Conservation (phyloP, 2,329 filamentous ascomycete species). For the Monilinia vaccinii-corymbosi region DNA sequence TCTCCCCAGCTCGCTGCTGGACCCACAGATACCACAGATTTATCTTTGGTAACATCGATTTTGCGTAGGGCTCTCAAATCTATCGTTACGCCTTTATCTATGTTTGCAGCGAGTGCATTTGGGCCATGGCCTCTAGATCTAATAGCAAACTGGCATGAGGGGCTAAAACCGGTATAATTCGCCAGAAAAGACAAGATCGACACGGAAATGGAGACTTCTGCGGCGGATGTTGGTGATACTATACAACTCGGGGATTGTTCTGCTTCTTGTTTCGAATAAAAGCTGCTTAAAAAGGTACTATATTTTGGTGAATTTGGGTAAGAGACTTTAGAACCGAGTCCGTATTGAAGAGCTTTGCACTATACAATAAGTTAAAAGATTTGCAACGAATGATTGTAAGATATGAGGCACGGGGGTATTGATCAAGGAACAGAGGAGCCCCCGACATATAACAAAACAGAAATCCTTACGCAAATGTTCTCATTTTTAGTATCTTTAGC, state of each 20-base stretch:
- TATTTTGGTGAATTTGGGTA: not conserved
- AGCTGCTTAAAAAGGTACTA: not conserved
- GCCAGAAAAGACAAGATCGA: not conserved
- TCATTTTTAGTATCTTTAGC: not conserved
- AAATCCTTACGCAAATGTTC: not conserved
- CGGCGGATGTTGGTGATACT: not conserved
- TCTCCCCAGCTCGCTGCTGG: not conserved
- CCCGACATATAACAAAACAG: not conserved
- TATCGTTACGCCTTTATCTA: conserved; percentile 1
- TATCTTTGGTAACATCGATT: not conserved
- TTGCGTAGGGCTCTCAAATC: not conserved
- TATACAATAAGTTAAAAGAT: not conserved
- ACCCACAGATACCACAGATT: not conserved
- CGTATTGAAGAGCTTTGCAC: not conserved
- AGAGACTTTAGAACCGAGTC: not conserved
- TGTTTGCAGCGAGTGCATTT: not conserved
- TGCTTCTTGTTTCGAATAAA: not conserved
- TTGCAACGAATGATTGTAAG: not conserved
- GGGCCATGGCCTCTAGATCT: not conserved
- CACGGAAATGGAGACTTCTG: not conserved
- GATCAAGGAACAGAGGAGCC: too few relatives aligned
- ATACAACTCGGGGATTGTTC: not conserved
- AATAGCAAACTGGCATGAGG: not conserved
- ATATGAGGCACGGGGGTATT: not conserved
- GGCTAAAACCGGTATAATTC: not conserved